Percentiles rank a stretch among this genome's conserved stretches.
Evolutionary conservation across 768 basidiomycete genomes (phyloP).

Genomic region (Hypsizygus marmoreus): DNA sequence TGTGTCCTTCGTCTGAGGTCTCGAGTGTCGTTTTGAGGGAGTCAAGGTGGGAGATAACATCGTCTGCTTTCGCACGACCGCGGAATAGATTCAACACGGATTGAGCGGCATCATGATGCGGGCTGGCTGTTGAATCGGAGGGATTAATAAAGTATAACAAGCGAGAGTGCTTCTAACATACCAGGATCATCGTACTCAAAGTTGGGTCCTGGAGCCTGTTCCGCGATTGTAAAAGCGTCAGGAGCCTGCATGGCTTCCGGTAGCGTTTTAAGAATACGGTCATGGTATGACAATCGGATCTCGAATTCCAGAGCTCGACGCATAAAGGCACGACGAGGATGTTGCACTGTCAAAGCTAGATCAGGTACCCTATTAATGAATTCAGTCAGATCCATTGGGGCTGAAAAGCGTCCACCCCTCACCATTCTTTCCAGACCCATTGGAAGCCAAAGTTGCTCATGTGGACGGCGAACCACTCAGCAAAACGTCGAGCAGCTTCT

Average conservation of each 20-base stretch:
- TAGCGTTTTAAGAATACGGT: conserved; percentile 86
- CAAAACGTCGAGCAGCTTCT: conserved; percentile 77
- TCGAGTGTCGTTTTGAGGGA: conserved; percentile 66
- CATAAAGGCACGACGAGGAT: conserved; percentile 89
- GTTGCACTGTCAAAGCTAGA: conserved; percentile 66
- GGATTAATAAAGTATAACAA: conserved; percentile 3
- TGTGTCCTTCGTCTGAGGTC: conserved; percentile 54
- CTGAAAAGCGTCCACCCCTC: conserved; percentile 21
- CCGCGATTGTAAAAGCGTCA: conserved; percentile 62
- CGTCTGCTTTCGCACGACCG: conserved; percentile 77
- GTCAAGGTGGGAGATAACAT: conserved; percentile 76
- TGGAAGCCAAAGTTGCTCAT: conserved; percentile 98
- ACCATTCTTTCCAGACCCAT: conserved; percentile 99
- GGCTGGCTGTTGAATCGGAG: conserved; percentile 57
- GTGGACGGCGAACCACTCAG: conserved; percentile 95
- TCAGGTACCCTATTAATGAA: conserved; percentile 74
- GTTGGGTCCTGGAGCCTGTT: conserved; percentile 74
- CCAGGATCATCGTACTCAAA: conserved; percentile 85
- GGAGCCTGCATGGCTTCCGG: conserved; percentile 77
- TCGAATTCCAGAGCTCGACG: conserved; percentile 86
- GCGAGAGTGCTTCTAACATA: conserved; percentile 29
- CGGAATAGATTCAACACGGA: conserved; percentile 79
- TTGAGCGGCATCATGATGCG: conserved; percentile 79
- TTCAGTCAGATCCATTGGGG: background rate
- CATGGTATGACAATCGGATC: conserved; percentile 89